Conservation (phyloP, 192 early-diverging fungal species). For the Lunasporangiospora selenospora region DNA sequence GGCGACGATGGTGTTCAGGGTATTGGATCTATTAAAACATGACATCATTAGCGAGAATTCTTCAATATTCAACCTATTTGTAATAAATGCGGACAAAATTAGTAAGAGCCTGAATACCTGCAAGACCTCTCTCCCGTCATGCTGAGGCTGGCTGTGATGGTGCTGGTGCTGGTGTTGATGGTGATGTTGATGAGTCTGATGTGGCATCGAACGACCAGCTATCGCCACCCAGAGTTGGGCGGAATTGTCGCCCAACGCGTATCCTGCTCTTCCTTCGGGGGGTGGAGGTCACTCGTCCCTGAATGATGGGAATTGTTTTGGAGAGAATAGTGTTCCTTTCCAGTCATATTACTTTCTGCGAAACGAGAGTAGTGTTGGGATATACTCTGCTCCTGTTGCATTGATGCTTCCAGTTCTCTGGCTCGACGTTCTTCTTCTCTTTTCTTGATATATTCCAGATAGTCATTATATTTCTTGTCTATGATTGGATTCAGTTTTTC, state of each 20-base stretch:
- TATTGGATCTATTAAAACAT: conserved; percentile 31
- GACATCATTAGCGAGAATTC: too few relatives aligned
- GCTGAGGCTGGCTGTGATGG: background rate
- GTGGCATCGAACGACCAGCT: conserved; percentile 36
- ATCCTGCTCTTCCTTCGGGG: conserved; percentile 14
- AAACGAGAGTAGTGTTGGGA: background rate
- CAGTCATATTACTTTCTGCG: too few relatives aligned
- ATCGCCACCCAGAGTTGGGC: background rate
- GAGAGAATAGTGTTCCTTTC: too few relatives aligned
- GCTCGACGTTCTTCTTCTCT: conserved; percentile 28
- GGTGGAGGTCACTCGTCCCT: too few relatives aligned
- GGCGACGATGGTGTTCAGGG: conserved; percentile 28
- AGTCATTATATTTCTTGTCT: conserved; percentile 59
- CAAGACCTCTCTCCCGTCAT: background rate
- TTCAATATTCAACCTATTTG: too few relatives aligned
- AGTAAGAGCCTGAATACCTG: too few relatives aligned
- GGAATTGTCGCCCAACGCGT: conserved; percentile 4
- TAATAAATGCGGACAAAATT: too few relatives aligned
- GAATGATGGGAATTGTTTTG: too few relatives aligned
- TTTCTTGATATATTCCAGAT: conserved; percentile 43
- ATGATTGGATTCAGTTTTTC: conserved; percentile 65
- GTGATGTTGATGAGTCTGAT: conserved; percentile 3
- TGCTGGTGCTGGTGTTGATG: conserved; percentile 8
- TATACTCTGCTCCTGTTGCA: conserved; percentile 1
- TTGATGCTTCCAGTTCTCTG: conserved; percentile 8